Evolutionary conservation across 2,329 filamentous ascomycete genomes (phyloP).

Genomic region (Fusarium chlamydosporum): DNA sequence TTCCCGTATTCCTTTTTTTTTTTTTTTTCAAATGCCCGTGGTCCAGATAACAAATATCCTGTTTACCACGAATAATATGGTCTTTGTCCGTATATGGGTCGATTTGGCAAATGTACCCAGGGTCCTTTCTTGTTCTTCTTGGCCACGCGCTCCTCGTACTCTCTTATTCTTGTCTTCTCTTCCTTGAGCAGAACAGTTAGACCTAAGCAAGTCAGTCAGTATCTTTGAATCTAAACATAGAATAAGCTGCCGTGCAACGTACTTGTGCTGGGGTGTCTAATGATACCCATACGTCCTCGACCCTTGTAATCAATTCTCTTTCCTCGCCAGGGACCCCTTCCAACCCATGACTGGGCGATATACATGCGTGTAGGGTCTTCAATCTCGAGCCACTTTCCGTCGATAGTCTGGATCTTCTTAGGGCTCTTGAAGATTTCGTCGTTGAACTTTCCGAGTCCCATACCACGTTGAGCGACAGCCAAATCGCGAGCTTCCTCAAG

Average conservation of each 20-base stretch:
- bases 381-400: constrained; percentile 79
- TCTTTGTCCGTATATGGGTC: constrained; percentile 84
- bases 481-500: constrained; percentile 85
- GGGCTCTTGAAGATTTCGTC: constrained; percentile 57
- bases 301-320: constrained; percentile 78
- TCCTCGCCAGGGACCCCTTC: constrained; percentile 75
- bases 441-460: constrained; percentile 76
- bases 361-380: constrained; percentile 86
- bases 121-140: constrained; percentile 82
- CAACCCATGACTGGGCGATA: constrained; percentile 93
- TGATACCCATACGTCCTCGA: constrained; percentile 76
- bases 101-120: constrained; percentile 90
- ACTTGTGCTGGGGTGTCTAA: constrained; percentile 82
- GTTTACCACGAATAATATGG: constrained; percentile 92
- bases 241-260: constrained; percentile 57
- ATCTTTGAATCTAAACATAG: neutral
- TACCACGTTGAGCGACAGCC: constrained; percentile 83
- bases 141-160: constrained; percentile 81
- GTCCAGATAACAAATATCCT: constrained; percentile 3
- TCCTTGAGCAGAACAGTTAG: constrained; percentile 91
- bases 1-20: neutral
- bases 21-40: constrained; percentile 17
- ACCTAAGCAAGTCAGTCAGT: constrained; percentile 62
- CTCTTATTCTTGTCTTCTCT: constrained; percentile 87
- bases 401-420: constrained; percentile 76